These are phyloP conservation scores for Cercospora sesami DNA, from an alignment of 2,329 filamentous ascomycete genomes.

Conservation along the genomic window DNA sequence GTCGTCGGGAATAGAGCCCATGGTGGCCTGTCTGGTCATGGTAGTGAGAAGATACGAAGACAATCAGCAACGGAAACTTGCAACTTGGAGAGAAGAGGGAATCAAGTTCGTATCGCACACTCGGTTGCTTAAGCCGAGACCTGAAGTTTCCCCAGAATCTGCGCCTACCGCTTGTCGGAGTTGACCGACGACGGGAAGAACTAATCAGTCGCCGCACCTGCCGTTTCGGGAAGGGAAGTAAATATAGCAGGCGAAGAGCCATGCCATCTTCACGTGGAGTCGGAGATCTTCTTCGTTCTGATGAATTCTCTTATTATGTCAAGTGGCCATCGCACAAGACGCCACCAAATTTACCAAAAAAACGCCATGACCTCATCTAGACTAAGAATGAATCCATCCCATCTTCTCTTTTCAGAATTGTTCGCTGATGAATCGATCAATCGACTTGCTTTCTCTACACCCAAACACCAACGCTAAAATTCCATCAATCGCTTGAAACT, in stretches of 20 bases:
- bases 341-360: neutral
- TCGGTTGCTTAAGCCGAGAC: neutral
- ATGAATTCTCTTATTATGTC: neutral
- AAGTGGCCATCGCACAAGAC: neutral
- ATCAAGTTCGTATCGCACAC: neutral
- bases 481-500: neutral
- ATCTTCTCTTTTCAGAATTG: neutral
- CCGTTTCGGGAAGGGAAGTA: neutral
- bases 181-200: neutral
- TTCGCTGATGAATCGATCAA: neutral
- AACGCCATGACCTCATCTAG: neutral
- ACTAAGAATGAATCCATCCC: neutral
- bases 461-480: constrained; percentile 21
- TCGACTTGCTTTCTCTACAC: constrained; percentile 8
- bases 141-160: neutral
- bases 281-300: neutral
- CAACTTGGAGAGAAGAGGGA: neutral
- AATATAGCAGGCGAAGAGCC: neutral
- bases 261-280: neutral
- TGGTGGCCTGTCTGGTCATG: neutral
- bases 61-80: neutral
- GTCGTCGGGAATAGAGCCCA: constrained; percentile 20
- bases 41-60: too few species aligned
- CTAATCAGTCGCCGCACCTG: constrained; percentile 6
- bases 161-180: neutral